A percentile compares a stretch with the other conserved stretches of the same genome.
These are phyloP conservation scores for Wickerhamiella occidentalis DNA, from an alignment of 805 yeast species.

Conservation along the genomic window DNA sequence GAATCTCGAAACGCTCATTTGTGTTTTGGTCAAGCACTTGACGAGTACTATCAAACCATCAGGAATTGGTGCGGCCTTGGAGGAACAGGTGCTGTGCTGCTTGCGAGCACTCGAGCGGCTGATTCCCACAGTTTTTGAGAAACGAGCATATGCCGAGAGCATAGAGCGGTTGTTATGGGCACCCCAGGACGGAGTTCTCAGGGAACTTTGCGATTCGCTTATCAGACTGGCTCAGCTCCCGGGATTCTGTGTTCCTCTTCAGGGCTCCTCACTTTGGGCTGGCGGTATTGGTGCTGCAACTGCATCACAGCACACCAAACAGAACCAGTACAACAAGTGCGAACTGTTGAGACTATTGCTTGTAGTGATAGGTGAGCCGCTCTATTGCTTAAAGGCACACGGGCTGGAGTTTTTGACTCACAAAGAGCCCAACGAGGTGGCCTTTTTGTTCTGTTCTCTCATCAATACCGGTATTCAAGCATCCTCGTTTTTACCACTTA, in stretches of 20 bases:
- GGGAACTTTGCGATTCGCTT: conserved; percentile 29
- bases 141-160: conserved; percentile 22
- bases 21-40: conserved; percentile 31
- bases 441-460: conserved; percentile 52
- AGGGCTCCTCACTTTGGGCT: conserved; percentile 47
- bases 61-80: conserved; percentile 23
- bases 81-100: conserved; percentile 42
- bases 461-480: conserved; percentile 40
- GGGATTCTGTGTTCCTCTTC: conserved; percentile 40
- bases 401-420: conserved; percentile 55
- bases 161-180: background rate
- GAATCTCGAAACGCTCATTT: conserved; percentile 45
- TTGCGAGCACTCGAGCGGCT: conserved; percentile 51
- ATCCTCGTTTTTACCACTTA: background rate
- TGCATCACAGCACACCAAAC: conserved; percentile 28
- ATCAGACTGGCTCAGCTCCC: conserved; percentile 42
- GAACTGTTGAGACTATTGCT: conserved; percentile 54
- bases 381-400: conserved; percentile 41
- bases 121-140: conserved; percentile 58
- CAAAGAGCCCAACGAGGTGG: conserved; percentile 39
- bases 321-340: conserved; percentile 49
- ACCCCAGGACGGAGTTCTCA: background rate
- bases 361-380: conserved; percentile 46
- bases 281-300: conserved; percentile 52
- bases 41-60: conserved; percentile 22